Base-by-base conservation (phyloP, 192 early-diverging fungal genomes). In the Coemansia furcata region DNA sequence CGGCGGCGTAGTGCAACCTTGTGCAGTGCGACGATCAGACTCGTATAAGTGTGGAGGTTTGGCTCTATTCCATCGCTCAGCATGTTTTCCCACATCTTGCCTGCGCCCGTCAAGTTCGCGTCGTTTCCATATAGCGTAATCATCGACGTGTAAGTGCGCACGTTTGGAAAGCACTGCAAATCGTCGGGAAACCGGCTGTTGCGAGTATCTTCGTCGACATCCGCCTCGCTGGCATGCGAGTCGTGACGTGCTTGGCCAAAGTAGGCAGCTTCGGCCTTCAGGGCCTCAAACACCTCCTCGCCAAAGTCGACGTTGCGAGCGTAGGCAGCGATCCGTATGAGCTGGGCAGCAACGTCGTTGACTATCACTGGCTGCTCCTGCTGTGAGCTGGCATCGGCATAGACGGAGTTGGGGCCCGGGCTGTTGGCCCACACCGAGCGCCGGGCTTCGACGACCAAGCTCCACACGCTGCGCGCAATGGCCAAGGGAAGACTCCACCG, bases 71-170 rank as follows among this genome's bases (percentile, higher is more conserved):
- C 66, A 43, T 68, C 68, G 43, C 52, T 32, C 23, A 74, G 49
- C 77, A 80, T 80, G 26, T 26, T 42, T 15, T 61, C 65, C 77
- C 77, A 80, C 63, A 74, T 68, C 33, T 42, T 59, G 14, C 61
- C 52, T 19, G 74, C 62, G 39, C 72, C 63, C 19, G 46, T 26
- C 40, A 80, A 33, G 49, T 80, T 65, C 15, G 72, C 66, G 43
- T 39, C 44, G 59, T 68, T 71, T 32, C 68, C 72, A 33, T 80
- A 80, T 17, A 80, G 57, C 38, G 77, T 74, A 10, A 80, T 63
- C 72, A 80, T 74, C 30, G 77, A 71, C 17, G 77, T 80, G 50
- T 80, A 80, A 4, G 69, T 72, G 57, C 72, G 69, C 62, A 80
- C 72, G 43, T 80, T 80, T 6, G 77, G 77, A 32, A 63, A 72